Evolutionary conservation across 192 early-diverging fungal genomes (phyloP), one percentile per base, ranked within the genome.

Genomic region (Cetraspora pellucida): DNA sequence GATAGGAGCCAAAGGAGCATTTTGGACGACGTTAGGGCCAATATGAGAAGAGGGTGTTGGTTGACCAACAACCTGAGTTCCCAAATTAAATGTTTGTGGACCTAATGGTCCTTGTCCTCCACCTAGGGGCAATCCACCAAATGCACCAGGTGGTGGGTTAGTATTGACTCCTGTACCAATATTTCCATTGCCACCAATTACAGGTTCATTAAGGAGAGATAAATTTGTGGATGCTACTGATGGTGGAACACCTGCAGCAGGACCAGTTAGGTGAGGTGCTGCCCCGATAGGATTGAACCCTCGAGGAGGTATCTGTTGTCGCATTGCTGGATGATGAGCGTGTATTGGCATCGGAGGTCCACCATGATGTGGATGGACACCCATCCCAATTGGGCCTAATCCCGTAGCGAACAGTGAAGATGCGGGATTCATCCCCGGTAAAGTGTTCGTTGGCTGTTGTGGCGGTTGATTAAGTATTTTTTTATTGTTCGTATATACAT

Each of bases 1-100:
- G 31, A 85, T 83, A 3, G 84, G 84, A 28, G 82, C 79, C 54
- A 85, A 77, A 9, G 81, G 79, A 19, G 80, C 73, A 79, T 76
- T 81, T 23, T 77, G 78, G 10, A 73, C 67, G 43, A 80, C 74
- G 37, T 77, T 79, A 21, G 80, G 65, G 31, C 69, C 77, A 16
- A 83, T 81, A 14, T 79, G 74, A 67, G 79, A 80, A 9, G 79
- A 31, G 10, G 77, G 46, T 14, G 77, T 55, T 31, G 83, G 80
- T 79, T 60, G 83, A 76, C 44, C 77, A 77, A 52, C 46, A 16
- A 61, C 66, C 78, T 72, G 46, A 61, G 19, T 74, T 19, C 59
- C 63, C 14, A 47, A 77, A 79, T 64, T 79, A 78, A 58, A 60
- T 66, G 27, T 60, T 50, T 69, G 80, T 74, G 6, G 61, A 27